A percentile compares a stretch with the other conserved stretches of the same genome.
Conservation (phyloP, 352 stramenopile species). For the Globisporangium megalacanthum region DNA sequence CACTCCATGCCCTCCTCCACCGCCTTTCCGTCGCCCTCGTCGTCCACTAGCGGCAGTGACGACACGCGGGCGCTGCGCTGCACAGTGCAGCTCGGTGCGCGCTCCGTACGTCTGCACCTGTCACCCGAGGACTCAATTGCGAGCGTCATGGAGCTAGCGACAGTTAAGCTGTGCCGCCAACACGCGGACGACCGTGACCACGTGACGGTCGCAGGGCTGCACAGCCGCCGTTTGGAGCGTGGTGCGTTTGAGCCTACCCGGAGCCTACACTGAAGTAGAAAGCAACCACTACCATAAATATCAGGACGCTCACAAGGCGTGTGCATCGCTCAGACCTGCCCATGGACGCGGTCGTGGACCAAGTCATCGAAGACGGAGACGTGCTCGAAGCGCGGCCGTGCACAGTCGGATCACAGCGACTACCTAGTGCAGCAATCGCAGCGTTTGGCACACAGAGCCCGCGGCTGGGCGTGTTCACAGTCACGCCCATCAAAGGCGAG, state of each 20-base stretch:
- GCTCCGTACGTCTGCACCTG: constrained; percentile 3
- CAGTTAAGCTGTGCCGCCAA: constrained; percentile 8
- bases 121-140: constrained; percentile 3
- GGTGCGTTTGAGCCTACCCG: not conserved
- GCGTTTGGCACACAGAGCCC: not conserved
- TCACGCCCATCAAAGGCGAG: constrained; percentile 8
- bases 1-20: no score
- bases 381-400: constrained; percentile 18
- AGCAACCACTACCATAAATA: not conserved
- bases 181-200: constrained; percentile 2
- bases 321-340: constrained; percentile 2
- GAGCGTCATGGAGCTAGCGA: constrained; percentile 4
- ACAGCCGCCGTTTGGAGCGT: constrained; percentile 5
- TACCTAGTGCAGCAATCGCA: no score
- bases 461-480: constrained; percentile 4
- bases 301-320: not conserved
- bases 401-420: no score
- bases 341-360: not conserved
- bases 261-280: no score
- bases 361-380: constrained; percentile 13
- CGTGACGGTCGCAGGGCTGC: constrained; percentile 1
- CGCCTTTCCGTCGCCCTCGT: not conserved
- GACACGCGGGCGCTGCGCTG: constrained; percentile 3
- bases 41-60: not conserved
- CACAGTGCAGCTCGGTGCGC: constrained; percentile 2